Percentiles rank a stretch among this genome's conserved stretches.
These are phyloP conservation scores for Trametes gibbosa DNA, from an alignment of 768 basidiomycete species.

Conservation along the genomic window DNA sequence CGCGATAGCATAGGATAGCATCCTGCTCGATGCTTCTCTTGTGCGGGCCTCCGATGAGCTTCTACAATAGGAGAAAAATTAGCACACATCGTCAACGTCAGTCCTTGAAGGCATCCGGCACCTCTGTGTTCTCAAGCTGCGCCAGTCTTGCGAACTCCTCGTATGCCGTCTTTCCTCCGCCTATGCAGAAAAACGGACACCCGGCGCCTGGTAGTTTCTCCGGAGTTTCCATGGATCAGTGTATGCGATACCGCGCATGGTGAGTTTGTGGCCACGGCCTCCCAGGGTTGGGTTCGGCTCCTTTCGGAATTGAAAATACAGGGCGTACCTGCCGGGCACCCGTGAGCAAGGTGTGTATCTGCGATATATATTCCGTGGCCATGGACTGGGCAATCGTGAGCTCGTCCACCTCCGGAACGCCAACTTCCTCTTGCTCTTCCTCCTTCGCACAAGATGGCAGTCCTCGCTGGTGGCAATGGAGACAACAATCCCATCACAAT, in stretches of 20 bases:
- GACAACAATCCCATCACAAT: neutral
- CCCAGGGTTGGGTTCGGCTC: neutral
- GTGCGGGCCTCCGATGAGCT: neutral
- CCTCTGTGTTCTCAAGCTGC: neutral
- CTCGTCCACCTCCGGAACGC: neutral
- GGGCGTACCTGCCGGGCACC: neutral
- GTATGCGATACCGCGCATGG: slow-evolving; percentile 1
- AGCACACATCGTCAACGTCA: neutral
- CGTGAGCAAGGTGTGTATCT: neutral
- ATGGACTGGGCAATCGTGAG: neutral
- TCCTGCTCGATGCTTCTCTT: neutral
- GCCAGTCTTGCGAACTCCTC: neutral
- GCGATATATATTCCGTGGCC: neutral
- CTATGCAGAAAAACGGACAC: neutral
- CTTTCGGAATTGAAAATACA: neutral
- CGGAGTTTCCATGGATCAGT: slow-evolving; percentile 22
- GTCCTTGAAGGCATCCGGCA: neutral
- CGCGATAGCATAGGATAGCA: neutral
- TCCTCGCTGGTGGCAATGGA: neutral
- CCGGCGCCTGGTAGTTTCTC: slow-evolving; percentile 10
- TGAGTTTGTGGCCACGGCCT: neutral
- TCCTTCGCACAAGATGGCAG: slow-evolving; percentile 1
- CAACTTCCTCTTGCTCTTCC: neutral
- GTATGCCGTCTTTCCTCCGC: neutral
- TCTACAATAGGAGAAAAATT: neutral